These are phyloP conservation scores for Aspergillus oerlinghausenensis DNA, from an alignment of 2,329 filamentous ascomycete genomes.

Conservation along the genomic window DNA sequence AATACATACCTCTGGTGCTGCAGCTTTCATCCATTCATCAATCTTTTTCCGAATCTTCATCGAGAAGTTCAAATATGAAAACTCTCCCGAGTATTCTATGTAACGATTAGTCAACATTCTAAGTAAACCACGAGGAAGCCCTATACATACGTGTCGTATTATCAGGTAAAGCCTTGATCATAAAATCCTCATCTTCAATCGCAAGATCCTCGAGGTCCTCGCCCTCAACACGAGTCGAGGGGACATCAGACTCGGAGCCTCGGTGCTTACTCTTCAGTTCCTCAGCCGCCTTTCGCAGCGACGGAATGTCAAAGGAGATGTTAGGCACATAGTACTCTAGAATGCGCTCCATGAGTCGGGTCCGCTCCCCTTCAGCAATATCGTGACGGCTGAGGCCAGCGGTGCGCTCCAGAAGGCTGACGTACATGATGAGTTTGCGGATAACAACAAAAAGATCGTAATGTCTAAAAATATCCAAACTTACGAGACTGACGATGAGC, in stretches of 20 bases:
- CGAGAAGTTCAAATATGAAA: slow-evolving; percentile 43
- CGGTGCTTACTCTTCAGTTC: slow-evolving; percentile 39
- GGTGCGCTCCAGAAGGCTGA: slow-evolving; percentile 27
- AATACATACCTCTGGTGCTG: slow-evolving; percentile 30
- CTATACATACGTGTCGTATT: slow-evolving; percentile 35
- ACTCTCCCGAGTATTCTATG: slow-evolving; percentile 43
- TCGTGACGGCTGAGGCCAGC: slow-evolving; percentile 31
- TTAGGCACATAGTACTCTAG: slow-evolving; percentile 47
- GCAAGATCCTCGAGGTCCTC: slow-evolving; percentile 38
- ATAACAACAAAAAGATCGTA: not conserved
- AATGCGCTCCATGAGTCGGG: slow-evolving; percentile 45
- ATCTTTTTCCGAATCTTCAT: slow-evolving; percentile 41
- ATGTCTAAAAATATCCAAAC: slow-evolving; percentile 9
- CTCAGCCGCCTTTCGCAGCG: slow-evolving; percentile 41
- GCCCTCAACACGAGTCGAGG: slow-evolving; percentile 27
- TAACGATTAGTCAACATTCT: not conserved
- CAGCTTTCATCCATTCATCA: slow-evolving; percentile 39
- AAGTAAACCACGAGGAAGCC: not conserved
- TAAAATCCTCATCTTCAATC: slow-evolving; percentile 40
- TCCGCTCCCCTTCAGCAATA: slow-evolving; percentile 32
- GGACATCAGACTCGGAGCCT: slow-evolving; percentile 27
- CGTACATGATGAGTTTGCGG: not conserved
- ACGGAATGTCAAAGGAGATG: slow-evolving; percentile 39
- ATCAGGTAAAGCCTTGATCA: slow-evolving; percentile 36
- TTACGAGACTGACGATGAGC: slow-evolving; percentile 31